Evolutionary conservation across 2,329 filamentous ascomycete species (phyloP), one percentile per base, ranked within the genome.

Genomic region (Talaromyces pinophilus): DNA sequence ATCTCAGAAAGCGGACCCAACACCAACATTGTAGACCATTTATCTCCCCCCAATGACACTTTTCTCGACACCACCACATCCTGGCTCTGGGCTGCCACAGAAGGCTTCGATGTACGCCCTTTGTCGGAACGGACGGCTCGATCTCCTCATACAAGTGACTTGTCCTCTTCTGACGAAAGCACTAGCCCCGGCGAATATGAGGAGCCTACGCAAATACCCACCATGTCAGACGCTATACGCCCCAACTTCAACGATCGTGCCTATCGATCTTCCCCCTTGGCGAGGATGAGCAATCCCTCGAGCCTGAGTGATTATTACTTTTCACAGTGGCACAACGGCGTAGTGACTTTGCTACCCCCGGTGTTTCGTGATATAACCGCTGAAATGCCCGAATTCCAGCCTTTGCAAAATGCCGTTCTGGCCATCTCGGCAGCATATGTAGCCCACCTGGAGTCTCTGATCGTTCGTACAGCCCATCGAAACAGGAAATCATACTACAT

Each of bases 341-440:
- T 63, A 1, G 62, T 17, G 2, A 33, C 62, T 63, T 48, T 63
- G 11, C 38, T 63, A 40, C 54, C 54, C 19, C 50, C 62, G 5
- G 62, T 63, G 15, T 63, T 63, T 57, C 35, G 38, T 22, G 50
- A 57, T 8, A 63, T 63, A 10, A 63, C 50, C 30, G 30, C 35
- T 10, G 62, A 63, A 40, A 63, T 63, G 35, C 62, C 62, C n/a
- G 62, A 63, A 17, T 63, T 63, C 30, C 50, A 28, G 17, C 62
- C 62, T 30, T 19, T 63, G 22, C 50, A 42, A 57, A 63, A 63
- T 33, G 38, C 62, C 7, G 48, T 55, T 30, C 50, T 63, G 28
- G 62, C 62, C 7, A 57, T 63, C 42, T 55, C 62, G 33, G 48
- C 62, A 11, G 35, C 62, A 4, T 63, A 63, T 40, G 62, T 63